phyloP scores from a whole-genome alignment of 2,329 filamentous ascomycete genomes.

The Coniochaeta sp. region DNA sequence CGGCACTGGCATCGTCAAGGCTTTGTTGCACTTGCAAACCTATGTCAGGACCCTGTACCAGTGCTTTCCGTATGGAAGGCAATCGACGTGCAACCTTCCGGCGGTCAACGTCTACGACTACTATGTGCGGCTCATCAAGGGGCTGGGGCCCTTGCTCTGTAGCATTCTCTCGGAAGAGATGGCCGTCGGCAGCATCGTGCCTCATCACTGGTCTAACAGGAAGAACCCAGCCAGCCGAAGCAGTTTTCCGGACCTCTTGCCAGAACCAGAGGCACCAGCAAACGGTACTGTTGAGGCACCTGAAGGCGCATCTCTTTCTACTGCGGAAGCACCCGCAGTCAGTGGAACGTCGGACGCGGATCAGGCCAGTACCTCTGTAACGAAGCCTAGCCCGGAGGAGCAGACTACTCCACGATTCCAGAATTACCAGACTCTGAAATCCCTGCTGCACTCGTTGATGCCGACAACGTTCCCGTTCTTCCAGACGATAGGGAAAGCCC shows the following conservation, averaged over 20 bases:
- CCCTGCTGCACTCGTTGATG: slow-evolving; percentile 71
- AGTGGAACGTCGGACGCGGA: not conserved
- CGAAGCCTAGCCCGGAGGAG: slow-evolving; percentile 36
- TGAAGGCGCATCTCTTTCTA: slow-evolving; percentile 6
- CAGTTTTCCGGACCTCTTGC: not conserved
- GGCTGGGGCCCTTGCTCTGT: slow-evolving; percentile 70
- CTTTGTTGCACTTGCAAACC: slow-evolving; percentile 68
- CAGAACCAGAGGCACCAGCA: not conserved
- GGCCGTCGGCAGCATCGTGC: slow-evolving; percentile 64
- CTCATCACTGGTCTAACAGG: slow-evolving; percentile 53
- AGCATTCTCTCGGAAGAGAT: slow-evolving; percentile 83
- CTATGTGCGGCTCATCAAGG: slow-evolving; percentile 66
- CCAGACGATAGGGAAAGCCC: slow-evolving; percentile 73
- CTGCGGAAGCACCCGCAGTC: not conserved
- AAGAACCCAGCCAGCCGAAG: not conserved
- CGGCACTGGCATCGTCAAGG: slow-evolving; percentile 74
- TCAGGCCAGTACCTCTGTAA: slow-evolving; percentile 13
- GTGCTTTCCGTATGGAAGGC: slow-evolving; percentile 65
- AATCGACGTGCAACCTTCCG: slow-evolving; percentile 58
- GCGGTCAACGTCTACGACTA: slow-evolving; percentile 79
- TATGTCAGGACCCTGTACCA: slow-evolving; percentile 69
- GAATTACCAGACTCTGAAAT: slow-evolving; percentile 73
- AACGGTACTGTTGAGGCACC: not conserved
- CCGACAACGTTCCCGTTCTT: slow-evolving; percentile 78
- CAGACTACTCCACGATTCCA: slow-evolving; percentile 39